Evolutionary conservation across 192 early-diverging fungal genomes (phyloP).

Genomic region (Backusella parvicylindrica): DNA sequence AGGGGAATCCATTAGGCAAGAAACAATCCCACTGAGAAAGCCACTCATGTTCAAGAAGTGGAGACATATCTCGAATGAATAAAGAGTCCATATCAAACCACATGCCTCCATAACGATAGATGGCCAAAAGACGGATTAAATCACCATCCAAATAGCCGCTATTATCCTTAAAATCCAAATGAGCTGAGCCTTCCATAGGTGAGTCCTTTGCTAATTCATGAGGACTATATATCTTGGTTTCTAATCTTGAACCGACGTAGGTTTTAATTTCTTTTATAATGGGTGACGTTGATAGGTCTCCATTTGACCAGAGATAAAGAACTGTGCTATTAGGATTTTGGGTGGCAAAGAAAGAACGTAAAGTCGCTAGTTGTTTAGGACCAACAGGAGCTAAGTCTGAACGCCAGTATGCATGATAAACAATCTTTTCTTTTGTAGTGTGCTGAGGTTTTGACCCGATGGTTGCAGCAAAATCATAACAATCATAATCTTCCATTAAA

Average conservation of each 20-base stretch:
- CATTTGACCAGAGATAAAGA: slow-evolving; percentile 42
- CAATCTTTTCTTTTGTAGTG: slow-evolving; percentile 4
- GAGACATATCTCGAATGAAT: slow-evolving; percentile 39
- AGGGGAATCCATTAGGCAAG: slow-evolving; percentile 36
- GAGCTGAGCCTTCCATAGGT: slow-evolving; percentile 31
- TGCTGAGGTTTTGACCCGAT: slow-evolving; percentile 24
- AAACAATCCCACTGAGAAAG: slow-evolving; percentile 46
- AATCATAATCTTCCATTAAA: slow-evolving; percentile 38
- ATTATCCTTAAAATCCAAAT: slow-evolving; percentile 33
- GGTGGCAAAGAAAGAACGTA: slow-evolving; percentile 42
- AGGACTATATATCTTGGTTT: slow-evolving; percentile 17
- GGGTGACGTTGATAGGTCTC: slow-evolving; percentile 20
- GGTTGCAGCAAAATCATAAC: slow-evolving; percentile 39
- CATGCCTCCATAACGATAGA: slow-evolving; percentile 43
- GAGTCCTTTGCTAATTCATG: slow-evolving; percentile 26
- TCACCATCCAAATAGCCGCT: slow-evolving; percentile 44
- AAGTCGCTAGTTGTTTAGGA: slow-evolving; percentile 36
- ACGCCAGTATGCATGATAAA: slow-evolving; percentile 45
- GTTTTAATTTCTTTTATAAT: slow-evolving; percentile 25
- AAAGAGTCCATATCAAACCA: slow-evolving; percentile 50
- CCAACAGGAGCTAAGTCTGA: slow-evolving; percentile 36
- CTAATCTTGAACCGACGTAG: slow-evolving; percentile 23
- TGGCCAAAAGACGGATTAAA: slow-evolving; percentile 35
- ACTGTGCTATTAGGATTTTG: slow-evolving; percentile 32
- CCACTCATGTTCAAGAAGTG: slow-evolving; percentile 41